Evolutionary conservation across 140 eudicot species (phyloP).

Genomic region (Bidens hawaiensis): DNA sequence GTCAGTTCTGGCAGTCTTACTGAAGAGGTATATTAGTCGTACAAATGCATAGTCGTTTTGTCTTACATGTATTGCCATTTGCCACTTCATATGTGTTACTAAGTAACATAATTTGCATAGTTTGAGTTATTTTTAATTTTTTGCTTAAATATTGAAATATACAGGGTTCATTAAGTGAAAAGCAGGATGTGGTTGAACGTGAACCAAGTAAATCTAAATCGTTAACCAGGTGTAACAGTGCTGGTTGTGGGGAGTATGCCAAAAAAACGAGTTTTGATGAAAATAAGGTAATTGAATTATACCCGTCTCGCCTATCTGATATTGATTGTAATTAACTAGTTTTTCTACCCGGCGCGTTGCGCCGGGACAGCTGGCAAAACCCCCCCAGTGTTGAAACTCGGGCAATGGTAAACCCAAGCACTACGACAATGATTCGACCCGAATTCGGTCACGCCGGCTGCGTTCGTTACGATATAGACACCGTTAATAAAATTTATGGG

Average conservation of each 20-base stretch:
- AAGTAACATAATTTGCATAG: not conserved
- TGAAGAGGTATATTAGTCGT: constrained; percentile 20
- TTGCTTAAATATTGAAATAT: constrained; percentile 10
- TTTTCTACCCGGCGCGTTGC: too few relatives aligned
- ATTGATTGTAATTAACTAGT: not conserved
- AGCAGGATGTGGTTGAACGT: constrained; percentile 13
- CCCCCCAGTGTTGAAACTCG: too few relatives aligned
- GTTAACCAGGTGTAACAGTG: constrained; percentile 14
- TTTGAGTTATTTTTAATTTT: not conserved
- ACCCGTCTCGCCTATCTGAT: not conserved
- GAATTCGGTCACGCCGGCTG: too few relatives aligned
- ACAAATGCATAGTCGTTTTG: not conserved
- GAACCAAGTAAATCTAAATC: constrained; percentile 11
- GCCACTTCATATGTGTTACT: not conserved
- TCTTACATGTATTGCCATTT: not conserved
- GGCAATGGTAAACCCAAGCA: too few relatives aligned
- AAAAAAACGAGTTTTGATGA: constrained; percentile 13
- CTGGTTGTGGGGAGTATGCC: constrained; percentile 11
- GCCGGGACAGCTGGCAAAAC: too few relatives aligned
- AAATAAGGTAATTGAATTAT: constrained; percentile 21
- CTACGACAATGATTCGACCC: too few relatives aligned
- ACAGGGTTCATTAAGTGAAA: constrained; percentile 34
- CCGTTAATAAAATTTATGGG: too few relatives aligned
- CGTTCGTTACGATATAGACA: too few relatives aligned
- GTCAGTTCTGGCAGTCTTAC: constrained; percentile 24